Percentiles rank a stretch among this genome's conserved stretches.
Conservation (phyloP, 306 rosid genomes). For the Prinsepia uniflora region DNA sequence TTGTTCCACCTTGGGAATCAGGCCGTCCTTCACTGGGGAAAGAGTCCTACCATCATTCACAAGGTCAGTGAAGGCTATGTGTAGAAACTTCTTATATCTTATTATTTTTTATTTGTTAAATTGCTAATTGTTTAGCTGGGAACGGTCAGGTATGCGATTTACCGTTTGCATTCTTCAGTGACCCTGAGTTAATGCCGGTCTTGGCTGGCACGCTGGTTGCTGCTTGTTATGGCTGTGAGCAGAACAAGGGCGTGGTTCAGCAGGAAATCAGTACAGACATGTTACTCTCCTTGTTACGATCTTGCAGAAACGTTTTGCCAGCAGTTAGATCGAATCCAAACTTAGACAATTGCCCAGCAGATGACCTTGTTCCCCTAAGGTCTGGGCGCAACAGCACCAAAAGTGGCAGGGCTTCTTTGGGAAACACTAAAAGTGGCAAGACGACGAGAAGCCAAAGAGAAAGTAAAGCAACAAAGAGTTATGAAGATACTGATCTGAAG, state of each 20-base stretch:
- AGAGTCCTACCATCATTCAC: constrained; percentile 92
- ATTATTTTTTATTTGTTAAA: constrained; percentile 15
- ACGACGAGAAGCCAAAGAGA: constrained; percentile 65
- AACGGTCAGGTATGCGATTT: constrained; percentile 81
- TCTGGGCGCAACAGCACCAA: constrained; percentile 51
- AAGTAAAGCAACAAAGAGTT: constrained; percentile 44
- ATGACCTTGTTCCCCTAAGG: constrained; percentile 37
- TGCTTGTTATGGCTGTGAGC: constrained; percentile 85
- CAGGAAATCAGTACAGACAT: constrained; percentile 91
- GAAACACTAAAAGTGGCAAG: constrained; percentile 52
- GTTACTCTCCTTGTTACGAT: constrained; percentile 77
- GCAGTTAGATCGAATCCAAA: constrained; percentile 37
- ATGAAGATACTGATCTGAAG: constrained; percentile 60
- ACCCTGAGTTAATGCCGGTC: constrained; percentile 95
- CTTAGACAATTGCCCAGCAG: constrained; percentile 41
- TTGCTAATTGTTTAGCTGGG: constrained; percentile 38
- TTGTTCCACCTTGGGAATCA: constrained; percentile 88
- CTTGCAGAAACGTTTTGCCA: constrained; percentile 58
- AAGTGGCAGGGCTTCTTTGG: constrained; percentile 38
- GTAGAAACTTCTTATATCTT: constrained; percentile 11
- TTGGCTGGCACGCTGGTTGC: constrained; percentile 85
- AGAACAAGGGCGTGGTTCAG: constrained; percentile 86
- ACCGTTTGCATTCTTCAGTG: constrained; percentile 93
- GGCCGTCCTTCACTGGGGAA: constrained; percentile 97
- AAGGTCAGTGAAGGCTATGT: constrained; percentile 54